Evolutionary conservation across 2,329 filamentous ascomycete genomes (phyloP), one percentile per base, ranked within the genome.

Genomic region (Ambrosiella beaveri): DNA sequence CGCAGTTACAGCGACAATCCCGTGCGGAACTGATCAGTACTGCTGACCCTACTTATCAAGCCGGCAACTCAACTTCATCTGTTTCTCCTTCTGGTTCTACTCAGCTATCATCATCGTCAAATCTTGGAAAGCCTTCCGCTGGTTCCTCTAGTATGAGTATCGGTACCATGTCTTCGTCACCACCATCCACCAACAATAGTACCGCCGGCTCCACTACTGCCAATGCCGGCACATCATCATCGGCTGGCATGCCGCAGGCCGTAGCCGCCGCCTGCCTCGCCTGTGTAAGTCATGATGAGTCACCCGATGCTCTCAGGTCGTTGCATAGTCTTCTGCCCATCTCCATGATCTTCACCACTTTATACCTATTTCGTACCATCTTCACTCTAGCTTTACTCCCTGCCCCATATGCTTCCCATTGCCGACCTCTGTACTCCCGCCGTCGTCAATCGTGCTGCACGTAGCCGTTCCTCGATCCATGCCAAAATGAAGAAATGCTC

Each of bases 231-330:
- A 54, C 50, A 35, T 36, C 58, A 36, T 27, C 19, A 13, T 35
- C 8, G 19, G 45, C 19, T 45, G 45, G 57, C 9, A 41, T 54
- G 35, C 39, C 57, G 13, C 57, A 51, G 37, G 41, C 71, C 37
- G 68, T 75, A 58, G 71, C 76, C 53, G 75, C 77, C 37, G 77
- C 77, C 27, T 80, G 77, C 65, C 68, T 80, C 51, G 73, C 74
- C 58, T 80, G 77, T 67, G 77, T 80, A 71, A 69, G 76, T 70
- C 11, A 17, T 36, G 8, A 27, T 45, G 5, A 35, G 41, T 56
- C 55, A 57, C 59, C 61, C 35, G 40, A 40, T 56, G 12, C 19
- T 40, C 44, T 36, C 19, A 9, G 3, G 19, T 37, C 19, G 19
- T 13, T 17, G 9, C 13, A 17, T 47, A 47, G n/a, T 35, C 4